These are phyloP conservation scores for Thelonectria discophora DNA, from an alignment of 2,329 filamentous ascomycete species.

Conservation along the genomic window DNA sequence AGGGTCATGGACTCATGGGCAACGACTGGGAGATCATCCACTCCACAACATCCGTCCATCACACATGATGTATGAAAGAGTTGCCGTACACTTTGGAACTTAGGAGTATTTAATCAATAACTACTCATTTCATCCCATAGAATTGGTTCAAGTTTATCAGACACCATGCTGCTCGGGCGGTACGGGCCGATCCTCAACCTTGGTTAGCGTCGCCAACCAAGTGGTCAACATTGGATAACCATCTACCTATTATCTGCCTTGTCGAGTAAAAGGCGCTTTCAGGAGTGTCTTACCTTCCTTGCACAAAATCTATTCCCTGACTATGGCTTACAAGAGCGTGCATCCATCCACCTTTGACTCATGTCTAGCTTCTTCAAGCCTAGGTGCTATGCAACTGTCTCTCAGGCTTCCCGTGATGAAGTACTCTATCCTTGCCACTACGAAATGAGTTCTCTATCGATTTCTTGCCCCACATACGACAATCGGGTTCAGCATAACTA, in stretches of 20 bases:
- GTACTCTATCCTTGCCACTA: not conserved
- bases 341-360: not conserved
- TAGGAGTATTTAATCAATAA: not conserved
- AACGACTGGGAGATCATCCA: too few relatives aligned
- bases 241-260: too few relatives aligned
- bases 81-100: too few relatives aligned
- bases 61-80: too few relatives aligned
- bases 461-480: not conserved
- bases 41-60: too few relatives aligned
- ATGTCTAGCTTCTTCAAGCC: not conserved
- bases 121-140: not conserved
- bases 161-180: not conserved
- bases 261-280: too few relatives aligned
- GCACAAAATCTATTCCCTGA: too few relatives aligned
- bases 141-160: not conserved
- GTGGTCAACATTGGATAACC: too few relatives aligned
- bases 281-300: too few relatives aligned
- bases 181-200: not conserved
- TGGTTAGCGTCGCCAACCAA: not conserved
- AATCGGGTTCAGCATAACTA: conserved; percentile 10
- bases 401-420: not conserved
- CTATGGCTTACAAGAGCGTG: too few relatives aligned
- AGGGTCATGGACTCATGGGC: too few relatives aligned
- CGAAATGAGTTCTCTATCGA: not conserved
- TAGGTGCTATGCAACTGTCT: not conserved